Evolutionary conservation across 2,329 filamentous ascomycete species (phyloP).

Genomic region (Ophiocordyceps sinensis): DNA sequence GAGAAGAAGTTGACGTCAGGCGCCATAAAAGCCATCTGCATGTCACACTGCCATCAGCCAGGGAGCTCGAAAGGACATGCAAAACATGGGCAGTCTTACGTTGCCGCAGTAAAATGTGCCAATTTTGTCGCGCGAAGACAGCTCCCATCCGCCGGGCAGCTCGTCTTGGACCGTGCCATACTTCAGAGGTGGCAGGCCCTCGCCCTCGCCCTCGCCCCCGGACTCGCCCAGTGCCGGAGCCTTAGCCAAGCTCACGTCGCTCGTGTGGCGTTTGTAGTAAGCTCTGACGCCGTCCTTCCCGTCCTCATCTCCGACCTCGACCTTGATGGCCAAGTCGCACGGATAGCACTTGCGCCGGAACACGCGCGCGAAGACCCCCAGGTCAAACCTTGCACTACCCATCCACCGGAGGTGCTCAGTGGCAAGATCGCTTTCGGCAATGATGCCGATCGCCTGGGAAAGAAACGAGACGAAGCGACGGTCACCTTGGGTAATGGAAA

Average conservation of each 20-base stretch:
- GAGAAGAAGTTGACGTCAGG: constrained; percentile 79
- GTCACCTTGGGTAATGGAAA: constrained; percentile 74
- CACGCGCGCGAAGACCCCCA: constrained; percentile 66
- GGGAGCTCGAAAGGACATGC: background rate
- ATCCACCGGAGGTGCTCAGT: constrained; percentile 92
- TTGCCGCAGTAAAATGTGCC: constrained; percentile 94
- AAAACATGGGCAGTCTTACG: constrained; percentile 26
- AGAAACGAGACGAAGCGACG: constrained; percentile 70
- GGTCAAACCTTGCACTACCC: constrained; percentile 72
- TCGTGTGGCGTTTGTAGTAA: constrained; percentile 46
- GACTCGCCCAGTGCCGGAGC: constrained; percentile 1
- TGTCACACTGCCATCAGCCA: constrained; percentile 3
- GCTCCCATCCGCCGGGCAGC: constrained; percentile 63
- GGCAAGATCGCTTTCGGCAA: constrained; percentile 78
- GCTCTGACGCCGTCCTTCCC: constrained; percentile 61
- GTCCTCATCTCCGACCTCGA: constrained; percentile 46
- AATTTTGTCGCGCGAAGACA: constrained; percentile 59
- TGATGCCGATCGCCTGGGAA: constrained; percentile 76
- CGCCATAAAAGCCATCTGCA: constrained; percentile 78
- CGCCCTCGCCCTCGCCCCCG: constrained; percentile 8
- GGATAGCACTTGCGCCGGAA: constrained; percentile 69
- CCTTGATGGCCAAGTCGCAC: constrained; percentile 74
- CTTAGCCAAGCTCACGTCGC: constrained; percentile 12
- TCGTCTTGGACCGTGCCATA: constrained; percentile 71
- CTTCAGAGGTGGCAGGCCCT: constrained; percentile 54